Evolutionary conservation across 1,139 yeast species (phyloP), one percentile per base, ranked within the genome.

Genomic region (Schwanniomyces etchellsii): DNA sequence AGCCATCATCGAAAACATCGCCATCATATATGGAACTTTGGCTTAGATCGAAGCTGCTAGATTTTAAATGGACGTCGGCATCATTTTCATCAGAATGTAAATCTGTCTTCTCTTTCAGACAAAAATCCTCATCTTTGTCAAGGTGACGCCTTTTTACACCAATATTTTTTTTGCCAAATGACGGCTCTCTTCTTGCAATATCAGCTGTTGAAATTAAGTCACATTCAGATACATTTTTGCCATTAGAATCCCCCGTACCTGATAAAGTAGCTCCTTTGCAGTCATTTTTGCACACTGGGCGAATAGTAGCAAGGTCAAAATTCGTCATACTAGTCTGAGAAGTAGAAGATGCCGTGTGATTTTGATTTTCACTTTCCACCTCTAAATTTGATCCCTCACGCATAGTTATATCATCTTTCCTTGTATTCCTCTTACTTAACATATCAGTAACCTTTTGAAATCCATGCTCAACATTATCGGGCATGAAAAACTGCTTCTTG

Each of bases 381-480:
- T 18, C 21, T 18, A n/a, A 18, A 7, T 7, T 7, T 7, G 21
- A 18, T n/a, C n/a, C n/a, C n/a, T n/a, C n/a, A n/a, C n/a, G n/a
- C n/a, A n/a, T n/a, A n/a, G n/a, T n/a, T n/a, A n/a, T n/a, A n/a
- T n/a, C n/a, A n/a, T n/a, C n/a, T n/a, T n/a, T n/a, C n/a, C n/a
- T n/a, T n/a, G n/a, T n/a, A n/a, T n/a, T n/a, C n/a, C n/a, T n/a
- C n/a, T 18, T 18, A 29, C 60, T 50, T 5, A 79, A 67, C 57
- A 81, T 45, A 23, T 58, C 55, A 3, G 74, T 60, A 1, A 84
- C 91, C 11, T 64, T 61, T 25, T 66, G 61, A 43, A 86, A 84
- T 1, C 93, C 93, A 0, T 81, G 70, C 20, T 69, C 74, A 3
- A 77, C 95, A 47, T 78, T 70, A 41, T 81, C 89, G 0, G 95